Base-by-base conservation (phyloP, 2,329 filamentous ascomycete genomes). In the Fonsecaea multimorphosa region DNA sequence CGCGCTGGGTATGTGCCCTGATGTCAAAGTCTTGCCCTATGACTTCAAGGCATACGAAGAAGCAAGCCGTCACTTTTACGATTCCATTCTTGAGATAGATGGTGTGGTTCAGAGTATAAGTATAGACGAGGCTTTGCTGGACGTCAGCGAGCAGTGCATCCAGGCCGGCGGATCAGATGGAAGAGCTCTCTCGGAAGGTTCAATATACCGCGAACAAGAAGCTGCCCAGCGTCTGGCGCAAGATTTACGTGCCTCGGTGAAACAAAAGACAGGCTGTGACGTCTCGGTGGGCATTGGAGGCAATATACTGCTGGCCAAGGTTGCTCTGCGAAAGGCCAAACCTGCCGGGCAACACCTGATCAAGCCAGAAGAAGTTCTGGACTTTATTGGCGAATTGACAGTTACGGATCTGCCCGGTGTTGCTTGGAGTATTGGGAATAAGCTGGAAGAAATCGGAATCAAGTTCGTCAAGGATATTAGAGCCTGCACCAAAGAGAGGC, bases 11-110 rank as follows among this genome's bases (percentile, higher is more conserved):
- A 77, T 95, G 19, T 99, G 93, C 74, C 89, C 94, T 0, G 87
- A 92, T 24, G 82, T 99, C 19, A 93, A 96, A 71, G 89, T 98
- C 1, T 76, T 99, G n/a, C 91, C 93, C 0, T 99, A 99, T 73
- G 93, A 99, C 74, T 99, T 98, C 74, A 89, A 91, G 1, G 94
- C 89, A 0, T 99, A 99, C 72, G 95, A 99, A 80, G 90, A 93
- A 66, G 92, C 93, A 0, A 99, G 95, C 74, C 85, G 87, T 63
- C 84, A 87, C 2, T 99, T 99, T 72, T 99, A 99, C 73, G 88
- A 92, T 67, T 87, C 89, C 1, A 91, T 99, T 11, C 79, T 98
- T 36, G 85, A 87, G 5, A 83, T 93, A 8, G 92, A 90, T 19
- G 94, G 93, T 1, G 79, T 92, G 19, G 92, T 98, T 0, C 95